These are phyloP conservation scores for Ophiostoma ips DNA, from an alignment of 2,329 filamentous ascomycete species.

Conservation along the genomic window DNA sequence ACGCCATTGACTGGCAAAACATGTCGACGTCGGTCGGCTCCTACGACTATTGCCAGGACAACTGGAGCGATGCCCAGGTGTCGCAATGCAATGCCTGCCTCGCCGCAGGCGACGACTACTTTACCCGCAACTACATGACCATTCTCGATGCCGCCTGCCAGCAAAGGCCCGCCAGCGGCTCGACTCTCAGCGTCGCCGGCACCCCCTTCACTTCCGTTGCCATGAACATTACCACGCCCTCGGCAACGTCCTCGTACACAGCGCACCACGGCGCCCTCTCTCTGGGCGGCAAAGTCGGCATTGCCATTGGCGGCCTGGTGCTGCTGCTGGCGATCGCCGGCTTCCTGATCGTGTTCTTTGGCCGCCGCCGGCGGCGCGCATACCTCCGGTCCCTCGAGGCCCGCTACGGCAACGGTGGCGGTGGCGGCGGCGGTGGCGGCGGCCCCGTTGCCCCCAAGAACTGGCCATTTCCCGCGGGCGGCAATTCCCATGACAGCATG, in stretches of 20 bases:
- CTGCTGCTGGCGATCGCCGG: constrained; percentile 34
- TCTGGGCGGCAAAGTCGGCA: constrained; percentile 43
- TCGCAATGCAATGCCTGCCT: constrained; percentile 34
- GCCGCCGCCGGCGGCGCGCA: constrained; percentile 38
- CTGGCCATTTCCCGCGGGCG: constrained; percentile 25
- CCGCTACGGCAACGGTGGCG: constrained; percentile 20
- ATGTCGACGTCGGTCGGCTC: constrained; percentile 21
- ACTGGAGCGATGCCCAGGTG: constrained; percentile 18
- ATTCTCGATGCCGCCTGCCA: constrained; percentile 34
- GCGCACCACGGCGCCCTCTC: constrained; percentile 33
- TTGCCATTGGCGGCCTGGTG: constrained; percentile 37
- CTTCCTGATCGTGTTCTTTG: constrained; percentile 40
- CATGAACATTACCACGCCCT: constrained; percentile 37
- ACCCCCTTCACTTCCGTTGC: constrained; percentile 26
- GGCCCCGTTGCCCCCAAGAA: not conserved
- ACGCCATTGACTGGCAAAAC: constrained; percentile 35
- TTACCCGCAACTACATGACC: constrained; percentile 33
- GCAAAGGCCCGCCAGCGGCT: constrained; percentile 27
- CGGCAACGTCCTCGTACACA: constrained; percentile 25
- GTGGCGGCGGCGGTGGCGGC: constrained; percentile 15
- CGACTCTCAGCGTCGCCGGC: constrained; percentile 26
- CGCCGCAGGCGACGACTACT: constrained; percentile 32
- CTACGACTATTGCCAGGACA: not conserved
- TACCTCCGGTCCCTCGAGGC: constrained; percentile 35
- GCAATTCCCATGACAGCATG: constrained; percentile 22